Percentiles rank a stretch among this genome's conserved stretches.
Conservation (phyloP, 2,329 filamentous ascomycete genomes). For the Epichloe festucae region DNA sequence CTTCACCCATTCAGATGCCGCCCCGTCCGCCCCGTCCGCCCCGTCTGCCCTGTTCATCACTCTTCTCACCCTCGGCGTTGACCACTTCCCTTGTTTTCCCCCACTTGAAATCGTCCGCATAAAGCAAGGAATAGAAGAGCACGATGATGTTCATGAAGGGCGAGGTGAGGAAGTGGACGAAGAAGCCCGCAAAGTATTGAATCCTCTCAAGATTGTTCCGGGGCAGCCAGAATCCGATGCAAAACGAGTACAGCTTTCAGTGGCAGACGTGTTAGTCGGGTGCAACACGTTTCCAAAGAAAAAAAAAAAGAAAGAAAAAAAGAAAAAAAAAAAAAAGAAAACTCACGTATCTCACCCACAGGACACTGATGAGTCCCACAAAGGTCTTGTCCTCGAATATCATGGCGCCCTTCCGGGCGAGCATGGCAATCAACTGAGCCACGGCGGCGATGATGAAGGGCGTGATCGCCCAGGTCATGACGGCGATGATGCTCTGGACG, state of each 20-base stretch:
- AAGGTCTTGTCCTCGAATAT: constrained; percentile 24
- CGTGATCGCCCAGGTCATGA: constrained; percentile 32
- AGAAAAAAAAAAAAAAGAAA: not conserved
- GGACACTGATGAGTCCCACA: constrained; percentile 22
- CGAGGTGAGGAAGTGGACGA: constrained; percentile 23
- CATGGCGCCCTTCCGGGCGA: constrained; percentile 18
- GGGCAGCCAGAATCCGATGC: constrained; percentile 29
- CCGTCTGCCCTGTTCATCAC: not conserved
- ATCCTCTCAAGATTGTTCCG: constrained; percentile 23
- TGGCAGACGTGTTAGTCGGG: not conserved
- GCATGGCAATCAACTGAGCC: constrained; percentile 22
- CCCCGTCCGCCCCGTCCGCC: not conserved
- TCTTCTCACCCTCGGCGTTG: not conserved
- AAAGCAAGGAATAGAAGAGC: constrained; percentile 26
- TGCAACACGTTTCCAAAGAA: not conserved
- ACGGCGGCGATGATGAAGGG: constrained; percentile 31
- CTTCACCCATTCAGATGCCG: not conserved
- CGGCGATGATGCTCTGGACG: constrained; percentile 31
- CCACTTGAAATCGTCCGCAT: constrained; percentile 33
- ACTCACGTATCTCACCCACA: constrained; percentile 29
- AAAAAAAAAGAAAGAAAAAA: not conserved
- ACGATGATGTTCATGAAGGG: constrained; percentile 31
- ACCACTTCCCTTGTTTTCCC: constrained; percentile 31
- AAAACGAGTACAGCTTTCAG: constrained; percentile 25
- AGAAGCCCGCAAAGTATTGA: constrained; percentile 26